Base-by-base conservation (phyloP, 2,329 filamentous ascomycete species). In the Aspergillus arachidicola region DNA sequence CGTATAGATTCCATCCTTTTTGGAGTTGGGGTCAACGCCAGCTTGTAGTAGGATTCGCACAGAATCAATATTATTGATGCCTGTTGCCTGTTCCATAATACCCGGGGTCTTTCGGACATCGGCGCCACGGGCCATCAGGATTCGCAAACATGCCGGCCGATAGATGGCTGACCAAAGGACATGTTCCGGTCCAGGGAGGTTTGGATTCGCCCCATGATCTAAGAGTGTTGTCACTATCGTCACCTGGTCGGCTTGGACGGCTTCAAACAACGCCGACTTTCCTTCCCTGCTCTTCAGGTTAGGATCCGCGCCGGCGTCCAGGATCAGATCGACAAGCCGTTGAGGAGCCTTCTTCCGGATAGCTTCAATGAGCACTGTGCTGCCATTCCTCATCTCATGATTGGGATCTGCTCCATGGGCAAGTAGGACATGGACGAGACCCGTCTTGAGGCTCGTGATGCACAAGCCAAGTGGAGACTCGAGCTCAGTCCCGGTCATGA, bases 141-240 rank as follows among this genome's bases (percentile, higher is more conserved):
- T 74, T 68, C 86, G 81, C 36, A 91, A 78, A 64, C 85, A 88
- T 9, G 80, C 76, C 0, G 87, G 80, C 58, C 88, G 82, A 75
- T 87, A 86, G 0, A 84, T 85, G 0, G 88, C 82, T 2, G 87
- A 87, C 89, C 89, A 89, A 28, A 91, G 81, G 76, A 88, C 85
- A 77, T 91, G 86, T 74, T 90, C 89, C 12, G 88, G 88, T 1
- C 87, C 88, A 1, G 89, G 89, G 6, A 91, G 79, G 72, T 92
- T 91, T 10, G 88, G 84, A 69, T 91, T 85, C 2, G 89, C 89
- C 3, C 85, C 84, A 60, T 88, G 83, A 58, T 90, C 82, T 2
- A 88, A 75, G 19, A 87, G 73, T 4, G 79, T 72, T 1, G 76
- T 80, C 63, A 89, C 84, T 1, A 89, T 79, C 62, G 90, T 87